These are phyloP conservation scores for Juglanconis oblonga DNA, from an alignment of 2,329 filamentous ascomycete genomes.

Conservation along the genomic window DNA sequence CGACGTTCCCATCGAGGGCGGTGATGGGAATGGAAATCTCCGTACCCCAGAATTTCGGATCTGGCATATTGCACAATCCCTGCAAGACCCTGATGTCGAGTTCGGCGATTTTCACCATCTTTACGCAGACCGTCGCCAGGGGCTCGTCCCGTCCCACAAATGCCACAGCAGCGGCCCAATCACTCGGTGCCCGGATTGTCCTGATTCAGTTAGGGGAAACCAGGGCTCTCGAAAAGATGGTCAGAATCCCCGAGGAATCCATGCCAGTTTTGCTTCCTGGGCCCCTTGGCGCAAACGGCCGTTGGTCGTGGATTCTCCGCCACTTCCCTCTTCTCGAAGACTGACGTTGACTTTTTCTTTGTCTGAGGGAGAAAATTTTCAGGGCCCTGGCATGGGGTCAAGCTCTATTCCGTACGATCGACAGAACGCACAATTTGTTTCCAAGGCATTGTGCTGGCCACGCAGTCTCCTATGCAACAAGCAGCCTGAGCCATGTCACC, in stretches of 20 bases:
- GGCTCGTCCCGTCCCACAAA: not conserved
- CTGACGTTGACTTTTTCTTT: not conserved
- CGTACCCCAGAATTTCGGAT: conserved; percentile 14
- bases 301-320: conserved; percentile 10
- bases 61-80: conserved; percentile 4
- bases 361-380: conserved; percentile 3
- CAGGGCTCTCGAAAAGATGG: not conserved
- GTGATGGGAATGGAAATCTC: not conserved
- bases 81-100: not conserved
- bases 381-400: not conserved
- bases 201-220: not conserved
- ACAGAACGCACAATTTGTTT: not conserved
- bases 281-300: not conserved
- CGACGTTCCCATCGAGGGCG: not conserved
- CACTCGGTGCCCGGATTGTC: not conserved
- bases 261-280: conserved; percentile 7
- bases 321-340: conserved; percentile 1
- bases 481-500: not conserved
- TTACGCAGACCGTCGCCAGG: not conserved
- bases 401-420: not conserved
- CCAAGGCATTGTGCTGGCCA: not conserved
- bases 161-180: not conserved
- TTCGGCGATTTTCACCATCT: conserved; percentile 15
- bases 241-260: conserved; percentile 14
- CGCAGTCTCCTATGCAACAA: not conserved